Evolutionary conservation across 2,329 filamentous ascomycete genomes (phyloP).

Genomic region (Ophiostoma australiae): DNA sequence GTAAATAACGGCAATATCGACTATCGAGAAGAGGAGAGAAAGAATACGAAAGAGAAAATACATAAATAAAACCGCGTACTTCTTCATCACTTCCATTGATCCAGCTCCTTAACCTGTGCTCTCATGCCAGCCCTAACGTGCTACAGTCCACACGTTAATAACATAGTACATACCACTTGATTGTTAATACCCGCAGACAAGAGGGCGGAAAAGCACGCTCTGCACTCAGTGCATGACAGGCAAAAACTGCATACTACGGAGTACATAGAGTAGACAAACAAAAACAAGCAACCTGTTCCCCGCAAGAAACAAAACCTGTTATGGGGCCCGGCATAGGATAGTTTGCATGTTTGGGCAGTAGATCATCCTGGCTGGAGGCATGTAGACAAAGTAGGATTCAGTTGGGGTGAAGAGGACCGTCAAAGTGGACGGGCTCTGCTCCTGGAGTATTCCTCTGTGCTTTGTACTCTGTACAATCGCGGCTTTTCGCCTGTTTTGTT

Average conservation of each 20-base stretch:
- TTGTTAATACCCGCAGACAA: background rate
- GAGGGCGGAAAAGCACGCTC: background rate
- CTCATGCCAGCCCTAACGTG: background rate
- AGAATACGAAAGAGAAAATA: background rate
- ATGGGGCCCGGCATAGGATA: background rate
- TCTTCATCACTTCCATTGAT: background rate
- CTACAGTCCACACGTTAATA: background rate
- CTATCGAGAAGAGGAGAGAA: background rate
- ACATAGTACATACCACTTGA: background rate
- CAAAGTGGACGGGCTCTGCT: background rate
- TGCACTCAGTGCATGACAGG: background rate
- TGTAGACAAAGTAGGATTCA: background rate
- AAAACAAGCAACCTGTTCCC: background rate
- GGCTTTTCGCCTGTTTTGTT: conserved; percentile 7
- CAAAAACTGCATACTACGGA: background rate
- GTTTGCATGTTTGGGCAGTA: background rate
- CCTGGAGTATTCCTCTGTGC: too few species aligned
- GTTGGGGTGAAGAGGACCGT: background rate
- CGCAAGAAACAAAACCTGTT: conserved; percentile 11
- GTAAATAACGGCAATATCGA: background rate
- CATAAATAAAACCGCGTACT: too few species aligned
- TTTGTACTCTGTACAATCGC: background rate
- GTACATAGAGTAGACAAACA: too few species aligned
- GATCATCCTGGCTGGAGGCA: background rate
- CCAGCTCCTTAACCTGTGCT: background rate